Percentiles rank a stretch among this genome's conserved stretches.
Evolutionary conservation across 1,284 basidiomycete species (phyloP).

Genomic region (Microstroma glucosiphilum): DNA sequence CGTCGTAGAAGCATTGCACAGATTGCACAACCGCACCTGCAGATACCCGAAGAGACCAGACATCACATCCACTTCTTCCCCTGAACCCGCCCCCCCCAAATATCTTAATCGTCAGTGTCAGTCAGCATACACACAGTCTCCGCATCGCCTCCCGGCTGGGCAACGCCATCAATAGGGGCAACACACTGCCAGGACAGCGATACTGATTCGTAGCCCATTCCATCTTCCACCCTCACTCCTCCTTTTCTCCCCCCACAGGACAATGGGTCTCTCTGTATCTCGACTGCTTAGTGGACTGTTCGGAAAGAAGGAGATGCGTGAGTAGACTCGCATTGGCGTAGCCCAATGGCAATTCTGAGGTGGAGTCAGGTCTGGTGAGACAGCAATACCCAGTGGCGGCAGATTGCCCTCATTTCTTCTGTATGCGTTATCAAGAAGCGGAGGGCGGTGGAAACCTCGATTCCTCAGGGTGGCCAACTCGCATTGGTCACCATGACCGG

Average conservation of each 20-base stretch:
- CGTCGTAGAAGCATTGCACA: not conserved
- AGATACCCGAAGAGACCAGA: not conserved
- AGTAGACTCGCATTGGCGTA: slow-evolving; percentile 4
- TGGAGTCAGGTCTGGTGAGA: not conserved
- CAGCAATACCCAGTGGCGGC: not conserved
- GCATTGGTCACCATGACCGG: no score
- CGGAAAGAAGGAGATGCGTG: slow-evolving; percentile 98
- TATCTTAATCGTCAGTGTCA: not conserved
- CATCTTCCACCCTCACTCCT: not conserved
- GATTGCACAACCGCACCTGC: not conserved
- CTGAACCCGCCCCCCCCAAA: not conserved
- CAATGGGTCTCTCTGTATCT: slow-evolving; percentile 55
- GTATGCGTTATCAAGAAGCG: not conserved
- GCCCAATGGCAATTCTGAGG: not conserved
- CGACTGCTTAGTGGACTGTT: slow-evolving; percentile 77
- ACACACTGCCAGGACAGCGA: not conserved
- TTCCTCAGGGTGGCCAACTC: no score
- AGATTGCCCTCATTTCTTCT: not conserved
- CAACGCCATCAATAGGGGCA: not conserved
- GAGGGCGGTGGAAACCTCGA: no score
- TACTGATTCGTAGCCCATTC: not conserved
- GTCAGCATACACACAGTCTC: not conserved
- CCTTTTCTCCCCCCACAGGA: slow-evolving; percentile 7
- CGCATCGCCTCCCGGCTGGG: not conserved
- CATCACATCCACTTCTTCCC: not conserved